These are phyloP conservation scores for Zalerion maritima DNA, from an alignment of 495 filamentous ascomycete genomes.

Conservation along the genomic window DNA sequence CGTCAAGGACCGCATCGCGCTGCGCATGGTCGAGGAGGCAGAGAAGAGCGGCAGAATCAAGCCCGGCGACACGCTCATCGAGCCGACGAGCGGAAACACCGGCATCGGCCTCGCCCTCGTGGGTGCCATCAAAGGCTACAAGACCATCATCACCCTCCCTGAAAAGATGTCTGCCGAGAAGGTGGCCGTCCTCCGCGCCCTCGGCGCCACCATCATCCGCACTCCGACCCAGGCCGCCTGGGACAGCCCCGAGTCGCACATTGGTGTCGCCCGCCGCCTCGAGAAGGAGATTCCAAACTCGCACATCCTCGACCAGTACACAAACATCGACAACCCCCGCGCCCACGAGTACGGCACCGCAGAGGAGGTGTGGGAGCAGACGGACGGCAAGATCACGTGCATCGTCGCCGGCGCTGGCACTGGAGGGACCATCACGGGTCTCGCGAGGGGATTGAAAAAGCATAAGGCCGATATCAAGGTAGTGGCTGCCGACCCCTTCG, in stretches of 20 bases:
- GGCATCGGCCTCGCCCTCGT: conserved; percentile 93
- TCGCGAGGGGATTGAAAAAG: conserved; percentile 74
- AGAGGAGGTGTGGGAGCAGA: conserved; percentile 91
- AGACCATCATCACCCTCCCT: conserved; percentile 94
- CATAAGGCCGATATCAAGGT: conserved; percentile 73
- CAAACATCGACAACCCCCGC: conserved; percentile 77
- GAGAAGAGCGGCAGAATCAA: conserved; percentile 85
- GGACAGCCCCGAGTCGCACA: conserved; percentile 91
- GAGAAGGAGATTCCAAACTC: conserved; percentile 93
- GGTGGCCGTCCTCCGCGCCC: conserved; percentile 78
- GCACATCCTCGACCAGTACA: conserved; percentile 94
- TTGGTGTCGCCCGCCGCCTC: conserved; percentile 79
- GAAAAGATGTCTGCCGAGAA: conserved; percentile 99
- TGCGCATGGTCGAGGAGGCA: conserved; percentile 95
- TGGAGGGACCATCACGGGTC: conserved; percentile 85
- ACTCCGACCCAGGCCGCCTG: conserved; percentile 92
- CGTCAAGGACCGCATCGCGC: conserved; percentile 93
- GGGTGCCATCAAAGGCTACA: conserved; percentile 90
- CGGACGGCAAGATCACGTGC: conserved; percentile 66
- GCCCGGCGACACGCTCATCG: conserved; percentile 92
- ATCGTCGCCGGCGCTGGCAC: conserved; percentile 90
- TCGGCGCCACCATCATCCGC: conserved; percentile 93
- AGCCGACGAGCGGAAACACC: conserved; percentile 96
- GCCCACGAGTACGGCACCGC: conserved; percentile 93
- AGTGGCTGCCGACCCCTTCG: conserved; percentile 81